phyloP scores from a whole-genome alignment of 2,329 filamentous ascomycete genomes.

The Cucurbitaria berberidis region DNA sequence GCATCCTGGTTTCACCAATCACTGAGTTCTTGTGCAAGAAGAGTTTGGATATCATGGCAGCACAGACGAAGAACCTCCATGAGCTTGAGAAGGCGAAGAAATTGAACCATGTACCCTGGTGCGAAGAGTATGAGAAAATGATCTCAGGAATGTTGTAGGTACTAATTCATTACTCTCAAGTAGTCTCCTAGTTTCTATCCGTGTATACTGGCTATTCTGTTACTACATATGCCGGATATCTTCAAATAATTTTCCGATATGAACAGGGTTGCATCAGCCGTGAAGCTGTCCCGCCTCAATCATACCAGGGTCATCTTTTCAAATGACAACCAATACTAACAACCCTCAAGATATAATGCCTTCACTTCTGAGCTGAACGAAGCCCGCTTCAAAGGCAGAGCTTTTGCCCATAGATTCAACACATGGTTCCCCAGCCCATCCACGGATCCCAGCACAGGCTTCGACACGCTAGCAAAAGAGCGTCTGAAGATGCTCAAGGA shows the following conservation, averaged over 20 bases:
- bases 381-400: constrained; percentile 62
- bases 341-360: constrained; percentile 56
- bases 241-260: not conserved
- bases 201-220: not conserved
- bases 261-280: not conserved
- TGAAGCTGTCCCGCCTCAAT: not conserved
- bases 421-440: constrained; percentile 46
- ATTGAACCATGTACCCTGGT: constrained; percentile 61
- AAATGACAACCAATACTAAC: not conserved
- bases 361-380: constrained; percentile 57
- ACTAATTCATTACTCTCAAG: not conserved
- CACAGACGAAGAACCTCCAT: constrained; percentile 51
- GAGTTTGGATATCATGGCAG: constrained; percentile 41
- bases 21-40: not conserved
- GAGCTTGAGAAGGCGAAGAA: constrained; percentile 56
- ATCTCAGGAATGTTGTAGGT: constrained; percentile 66
- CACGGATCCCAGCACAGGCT: constrained; percentile 23
- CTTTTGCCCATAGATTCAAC: constrained; percentile 65
- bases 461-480: constrained; percentile 32
- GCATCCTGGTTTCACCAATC: not conserved
- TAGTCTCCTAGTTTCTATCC: not conserved
- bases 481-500: constrained; percentile 32
- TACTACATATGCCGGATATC: not conserved
- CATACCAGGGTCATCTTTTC: not conserved
- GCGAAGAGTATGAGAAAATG: constrained; percentile 69